Evolutionary conservation across 805 yeast species (phyloP).

Genomic region (Sugiyamaella americana): DNA sequence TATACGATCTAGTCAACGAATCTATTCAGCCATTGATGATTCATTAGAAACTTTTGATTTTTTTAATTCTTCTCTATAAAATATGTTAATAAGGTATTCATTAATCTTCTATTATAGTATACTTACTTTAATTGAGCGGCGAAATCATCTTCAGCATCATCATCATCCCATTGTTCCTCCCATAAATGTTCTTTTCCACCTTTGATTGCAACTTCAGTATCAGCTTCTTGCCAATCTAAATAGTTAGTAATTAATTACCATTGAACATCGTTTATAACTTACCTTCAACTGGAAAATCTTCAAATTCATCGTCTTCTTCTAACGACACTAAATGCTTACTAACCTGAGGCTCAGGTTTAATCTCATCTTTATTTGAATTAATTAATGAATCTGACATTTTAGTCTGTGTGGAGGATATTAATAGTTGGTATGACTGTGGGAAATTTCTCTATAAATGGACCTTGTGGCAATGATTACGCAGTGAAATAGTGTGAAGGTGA

Average conservation of each 20-base stretch:
- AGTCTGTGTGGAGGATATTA: no score
- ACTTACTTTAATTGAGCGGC: slow-evolving; percentile 58
- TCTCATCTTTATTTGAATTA: neutral
- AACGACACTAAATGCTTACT: slow-evolving; percentile 51
- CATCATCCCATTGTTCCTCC: slow-evolving; percentile 98
- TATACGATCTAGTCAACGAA: no score
- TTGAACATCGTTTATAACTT: slow-evolving; percentile 20
- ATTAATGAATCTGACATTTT: neutral
- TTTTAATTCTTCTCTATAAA: slow-evolving; percentile 17
- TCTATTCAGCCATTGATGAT: slow-evolving; percentile 1
- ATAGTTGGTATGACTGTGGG: no score
- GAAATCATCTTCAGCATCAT: slow-evolving; percentile 84
- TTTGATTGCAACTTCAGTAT: slow-evolving; percentile 41
- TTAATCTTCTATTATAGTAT: neutral
- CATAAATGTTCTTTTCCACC: slow-evolving; percentile 57
- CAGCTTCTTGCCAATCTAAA: slow-evolving; percentile 59
- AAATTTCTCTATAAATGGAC: no score
- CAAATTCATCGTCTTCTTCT: slow-evolving; percentile 96
- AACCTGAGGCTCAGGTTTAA: neutral
- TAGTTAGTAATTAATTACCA: neutral
- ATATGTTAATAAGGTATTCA: neutral
- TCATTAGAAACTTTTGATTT: slow-evolving; percentile 1
- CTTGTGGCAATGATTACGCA: no score
- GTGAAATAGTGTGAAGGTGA: no score
- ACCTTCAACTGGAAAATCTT: slow-evolving; percentile 84